Base-by-base conservation (phyloP, 306 rosid genomes). In the Medicago arabica region DNA sequence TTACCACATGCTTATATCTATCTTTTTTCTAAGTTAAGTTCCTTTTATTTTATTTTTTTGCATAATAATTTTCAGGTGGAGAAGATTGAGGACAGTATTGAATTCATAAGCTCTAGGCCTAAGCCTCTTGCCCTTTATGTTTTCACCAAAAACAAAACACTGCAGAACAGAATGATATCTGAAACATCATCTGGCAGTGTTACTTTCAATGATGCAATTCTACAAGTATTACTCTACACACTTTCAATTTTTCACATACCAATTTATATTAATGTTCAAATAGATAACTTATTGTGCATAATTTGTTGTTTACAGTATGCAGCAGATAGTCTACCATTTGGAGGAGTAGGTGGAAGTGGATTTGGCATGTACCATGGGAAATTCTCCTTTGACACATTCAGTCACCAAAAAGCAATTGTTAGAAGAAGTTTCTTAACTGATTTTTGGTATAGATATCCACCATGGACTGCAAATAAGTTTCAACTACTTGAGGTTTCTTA, bases 291-390 rank as follows among this genome's bases (percentile, higher is more conserved):
- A 14, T 0, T 64, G 13, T 19, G 13, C 14, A 41, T 69, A 13
- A 13, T 67, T 62, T 67, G 54, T 36, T 58, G 1, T 51, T 38
- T 71, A 83, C 83, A 92, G 97, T 92, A 89, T 83, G 96, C 87
- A 21, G 96, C 83, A 4, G 96, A 92, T 41, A 25, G 74, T 19
- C 69, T 92, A 11, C 97, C 97, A 67, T 92, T 92, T 77, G 97
- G 97, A 77, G 97, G 97, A 63, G 86, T 92, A 1, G 93, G 97
- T 4, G 90, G 77, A 58, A 92, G 97, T 78, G 97, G 97, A n/a
- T 78, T 85, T 39, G 97, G 97, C 4, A 85, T 62, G 69, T 92
- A 89, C 81, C 97, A 92, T 71, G 97, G 97, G 0, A 92, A 90
- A 78, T 92, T 83, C 83, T 92, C 97, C 7, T 92, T 92, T 73